Evolutionary conservation across 805 yeast species (phyloP), one percentile per base, ranked within the genome.

Genomic region (Sugiyamaella lignohabitans): DNA sequence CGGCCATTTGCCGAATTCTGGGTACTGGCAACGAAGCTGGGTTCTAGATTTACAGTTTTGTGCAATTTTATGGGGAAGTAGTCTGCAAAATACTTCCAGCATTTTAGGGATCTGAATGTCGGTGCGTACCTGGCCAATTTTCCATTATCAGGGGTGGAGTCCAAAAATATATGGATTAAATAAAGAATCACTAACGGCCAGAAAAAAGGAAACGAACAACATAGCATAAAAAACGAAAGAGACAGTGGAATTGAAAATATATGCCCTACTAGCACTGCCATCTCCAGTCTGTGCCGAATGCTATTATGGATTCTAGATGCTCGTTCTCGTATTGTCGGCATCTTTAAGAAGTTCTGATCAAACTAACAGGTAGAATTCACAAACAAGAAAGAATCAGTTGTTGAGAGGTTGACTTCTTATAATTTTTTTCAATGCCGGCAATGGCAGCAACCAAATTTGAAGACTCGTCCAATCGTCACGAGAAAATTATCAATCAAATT

Each of bases 11-110:
- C 21, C 5, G 18, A 46, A 29, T 46, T 21, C 22, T 29, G 14
- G 17, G 34, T 21, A 8, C 19, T 18, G 17, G 38, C 40, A 5
- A 47, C 51, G 38, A 50, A 50, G 0, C 96, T 82, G 2, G 97
- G 96, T 51, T 75, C 75, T 45, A 89, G 67, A 14, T 81, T 84
- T 2, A 69, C 70, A 0, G 91, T 73, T 59, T 82, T 84, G 63
- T 79, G 83, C 10, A 88, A 67, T 0, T 63, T 64, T 18, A 93
- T 78, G 0, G 98, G 98, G 66, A 84, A 93, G 65, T 87, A 93
- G 40, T 73, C 68, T 39, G 82, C 80, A 61, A 84, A 88, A 64
- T 79, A 75, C 50, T 72, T 76, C 87, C 93, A 91, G 17, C 85
- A 53, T 5, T 66, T 57, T 30, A 78, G 58, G 24, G 75, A 72